Evolutionary conservation across 805 yeast species (phyloP).

Genomic region (Hanseniaspora jakobsenii): DNA sequence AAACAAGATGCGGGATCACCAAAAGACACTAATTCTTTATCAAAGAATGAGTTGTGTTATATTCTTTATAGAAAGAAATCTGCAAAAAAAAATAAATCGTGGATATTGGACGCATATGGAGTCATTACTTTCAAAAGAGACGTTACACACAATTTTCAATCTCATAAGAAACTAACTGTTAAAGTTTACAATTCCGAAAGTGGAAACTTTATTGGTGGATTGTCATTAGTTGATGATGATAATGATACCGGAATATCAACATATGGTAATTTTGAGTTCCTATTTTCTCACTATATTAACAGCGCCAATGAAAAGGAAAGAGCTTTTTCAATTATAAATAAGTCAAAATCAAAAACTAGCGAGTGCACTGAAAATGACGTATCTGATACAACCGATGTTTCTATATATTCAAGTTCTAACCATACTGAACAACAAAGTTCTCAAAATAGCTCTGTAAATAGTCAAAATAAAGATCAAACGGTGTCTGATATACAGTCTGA

Average conservation of each 20-base stretch:
- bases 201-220: constrained; percentile 29
- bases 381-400: too few species aligned
- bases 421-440: too few species aligned
- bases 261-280: constrained; percentile 21
- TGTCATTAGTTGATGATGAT: constrained; percentile 18
- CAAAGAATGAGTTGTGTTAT: constrained; percentile 17
- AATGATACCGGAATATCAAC: constrained; percentile 15
- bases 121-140: constrained; percentile 24
- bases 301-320: background rate
- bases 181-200: constrained; percentile 52
- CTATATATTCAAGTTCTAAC: too few species aligned
- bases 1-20: background rate
- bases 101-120: constrained; percentile 86
- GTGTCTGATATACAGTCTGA: too few species aligned
- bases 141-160: constrained; percentile 33
- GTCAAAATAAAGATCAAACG: constrained; percentile 8
- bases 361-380: background rate
- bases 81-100: constrained; percentile 69
- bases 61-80: constrained; percentile 63
- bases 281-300: constrained; percentile 16
- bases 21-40: background rate
- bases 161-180: constrained; percentile 2
- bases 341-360: constrained; percentile 7
- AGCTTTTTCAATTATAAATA: background rate
- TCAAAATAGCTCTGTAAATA: constrained; percentile 4